phyloP scores from a whole-genome alignment of 176 grass and related monocot genomes.

The Elymus sibiricus region DNA sequence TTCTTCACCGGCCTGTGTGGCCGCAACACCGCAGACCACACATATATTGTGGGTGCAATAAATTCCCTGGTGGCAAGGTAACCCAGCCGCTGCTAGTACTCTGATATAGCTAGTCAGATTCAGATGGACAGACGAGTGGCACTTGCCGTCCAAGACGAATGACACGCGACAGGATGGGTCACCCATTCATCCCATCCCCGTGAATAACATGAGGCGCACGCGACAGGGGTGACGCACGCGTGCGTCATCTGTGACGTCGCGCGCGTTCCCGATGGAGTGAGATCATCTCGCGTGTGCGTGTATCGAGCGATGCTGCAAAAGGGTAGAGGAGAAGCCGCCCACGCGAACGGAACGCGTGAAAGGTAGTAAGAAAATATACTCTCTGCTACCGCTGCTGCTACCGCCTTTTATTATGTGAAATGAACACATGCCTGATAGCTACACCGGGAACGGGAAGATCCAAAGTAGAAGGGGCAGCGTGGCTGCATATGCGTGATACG shows the following conservation, averaged over 20 bases:
- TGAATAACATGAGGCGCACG: not conserved
- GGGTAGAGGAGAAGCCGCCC: not conserved
- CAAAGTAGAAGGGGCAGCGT: not conserved
- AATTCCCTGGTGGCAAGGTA: not conserved
- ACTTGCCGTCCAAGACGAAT: not conserved
- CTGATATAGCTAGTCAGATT: not conserved
- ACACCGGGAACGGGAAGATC: not conserved
- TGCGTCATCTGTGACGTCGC: not conserved
- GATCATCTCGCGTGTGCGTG: not conserved
- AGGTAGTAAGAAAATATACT: not conserved
- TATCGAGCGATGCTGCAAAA: not conserved
- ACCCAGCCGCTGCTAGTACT: not conserved
- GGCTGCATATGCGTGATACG: not conserved
- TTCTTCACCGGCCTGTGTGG: not conserved
- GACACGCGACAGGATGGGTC: not conserved
- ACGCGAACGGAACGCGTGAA: conserved; percentile 8
- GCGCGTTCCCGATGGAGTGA: not conserved
- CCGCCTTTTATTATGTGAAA: not conserved
- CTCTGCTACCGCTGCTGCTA: not conserved
- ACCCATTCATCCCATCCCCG: too few relatives aligned
- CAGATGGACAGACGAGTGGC: not conserved
- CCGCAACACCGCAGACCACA: not conserved
- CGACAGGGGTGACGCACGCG: not conserved
- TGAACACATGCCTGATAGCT: not conserved
- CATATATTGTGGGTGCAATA: not conserved